Conservation (phyloP, 371 early-diverging fungal genomes). For the Aphelidium insulamus region DNA sequence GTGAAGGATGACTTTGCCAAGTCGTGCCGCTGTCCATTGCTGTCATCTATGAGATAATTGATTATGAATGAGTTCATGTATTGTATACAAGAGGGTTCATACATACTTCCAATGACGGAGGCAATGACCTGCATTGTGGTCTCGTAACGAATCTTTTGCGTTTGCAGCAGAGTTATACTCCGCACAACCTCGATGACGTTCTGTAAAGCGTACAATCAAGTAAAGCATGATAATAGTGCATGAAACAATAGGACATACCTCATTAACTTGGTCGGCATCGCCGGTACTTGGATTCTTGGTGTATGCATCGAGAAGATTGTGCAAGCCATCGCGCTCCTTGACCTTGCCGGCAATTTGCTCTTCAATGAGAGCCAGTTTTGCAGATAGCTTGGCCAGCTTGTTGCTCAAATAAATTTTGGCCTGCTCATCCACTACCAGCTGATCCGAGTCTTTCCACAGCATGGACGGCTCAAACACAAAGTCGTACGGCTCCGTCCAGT, state of each 20-base stretch:
- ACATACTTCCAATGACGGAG: slow-evolving; percentile 27
- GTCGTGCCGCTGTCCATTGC: slow-evolving; percentile 29
- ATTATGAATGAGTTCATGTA: not conserved
- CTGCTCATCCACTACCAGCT: slow-evolving; percentile 24
- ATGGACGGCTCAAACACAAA: slow-evolving; percentile 13
- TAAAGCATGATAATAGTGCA: not conserved
- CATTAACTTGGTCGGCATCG: slow-evolving; percentile 13
- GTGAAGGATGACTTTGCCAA: slow-evolving; percentile 50
- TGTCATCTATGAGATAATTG: slow-evolving; percentile 14
- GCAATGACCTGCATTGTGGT: slow-evolving; percentile 31
- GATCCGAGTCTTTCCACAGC: slow-evolving; percentile 20
- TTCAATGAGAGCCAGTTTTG: slow-evolving; percentile 14
- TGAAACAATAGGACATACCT: slow-evolving; percentile 4
- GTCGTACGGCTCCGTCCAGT: slow-evolving; percentile 14
- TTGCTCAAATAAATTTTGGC: slow-evolving; percentile 33
- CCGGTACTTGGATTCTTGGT: slow-evolving; percentile 12
- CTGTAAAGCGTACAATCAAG: slow-evolving; percentile 3
- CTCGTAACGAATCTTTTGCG: slow-evolving; percentile 19
- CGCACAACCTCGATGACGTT: slow-evolving; percentile 21
- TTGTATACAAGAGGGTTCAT: no score
- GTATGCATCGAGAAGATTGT: slow-evolving; percentile 19
- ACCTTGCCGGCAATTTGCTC: slow-evolving; percentile 19
- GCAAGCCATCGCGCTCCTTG: slow-evolving; percentile 22
- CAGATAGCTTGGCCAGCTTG: slow-evolving; percentile 26
- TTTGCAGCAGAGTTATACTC: slow-evolving; percentile 22